Conservation (phyloP, 2,329 filamentous ascomycete genomes). For the Lasiodiplodia sp. region DNA sequence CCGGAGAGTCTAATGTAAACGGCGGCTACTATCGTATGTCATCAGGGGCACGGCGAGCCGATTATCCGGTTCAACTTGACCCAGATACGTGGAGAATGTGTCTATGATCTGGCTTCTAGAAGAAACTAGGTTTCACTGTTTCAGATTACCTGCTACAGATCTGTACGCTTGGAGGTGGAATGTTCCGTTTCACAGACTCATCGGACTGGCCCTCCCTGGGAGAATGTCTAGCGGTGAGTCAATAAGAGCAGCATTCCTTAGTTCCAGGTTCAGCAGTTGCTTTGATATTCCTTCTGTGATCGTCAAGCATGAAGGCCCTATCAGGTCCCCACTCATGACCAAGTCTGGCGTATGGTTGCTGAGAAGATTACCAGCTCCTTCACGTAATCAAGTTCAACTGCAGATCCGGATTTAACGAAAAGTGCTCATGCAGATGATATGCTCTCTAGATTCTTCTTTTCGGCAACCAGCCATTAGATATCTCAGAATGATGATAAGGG, state of each 20-base stretch:
- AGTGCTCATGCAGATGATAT: neutral
- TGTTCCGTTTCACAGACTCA: neutral
- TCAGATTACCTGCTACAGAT: neutral
- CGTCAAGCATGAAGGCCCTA: neutral
- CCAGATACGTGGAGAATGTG: neutral
- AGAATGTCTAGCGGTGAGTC: neutral
- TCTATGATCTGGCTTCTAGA: neutral
- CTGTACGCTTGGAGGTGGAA: neutral
- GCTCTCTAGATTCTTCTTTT: constrained; percentile 1
- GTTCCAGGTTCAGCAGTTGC: neutral
- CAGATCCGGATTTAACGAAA: neutral
- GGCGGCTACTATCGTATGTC: neutral
- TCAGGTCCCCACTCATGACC: neutral
- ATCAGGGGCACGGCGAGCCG: neutral
- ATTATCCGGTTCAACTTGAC: neutral
- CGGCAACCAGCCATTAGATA: constrained; percentile 12
- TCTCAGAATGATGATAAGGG: neutral
- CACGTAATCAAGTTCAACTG: neutral
- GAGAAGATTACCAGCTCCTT: neutral
- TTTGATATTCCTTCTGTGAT: neutral
- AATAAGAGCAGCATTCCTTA: neutral
- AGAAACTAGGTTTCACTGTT: neutral
- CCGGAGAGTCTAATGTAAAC: constrained; percentile 5
- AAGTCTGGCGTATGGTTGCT: neutral
- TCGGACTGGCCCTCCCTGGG: neutral